Evolutionary conservation across 768 basidiomycete genomes (phyloP).

Genomic region (Phaffia australis): DNA sequence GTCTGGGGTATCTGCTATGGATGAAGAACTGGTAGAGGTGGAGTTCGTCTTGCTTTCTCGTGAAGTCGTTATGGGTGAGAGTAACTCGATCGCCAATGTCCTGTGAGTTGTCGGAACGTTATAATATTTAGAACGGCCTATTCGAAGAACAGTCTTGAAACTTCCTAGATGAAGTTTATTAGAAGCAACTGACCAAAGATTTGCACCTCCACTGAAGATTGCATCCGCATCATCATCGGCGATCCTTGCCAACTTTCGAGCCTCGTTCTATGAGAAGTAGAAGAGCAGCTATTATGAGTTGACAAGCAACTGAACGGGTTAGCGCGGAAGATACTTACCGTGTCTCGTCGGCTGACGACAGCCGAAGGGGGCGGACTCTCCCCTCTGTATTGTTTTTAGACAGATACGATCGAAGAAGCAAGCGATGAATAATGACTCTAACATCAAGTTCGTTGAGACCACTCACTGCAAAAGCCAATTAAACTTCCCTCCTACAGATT

Average conservation of each 20-base stretch:
- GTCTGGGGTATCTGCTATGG: no score
- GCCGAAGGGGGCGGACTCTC: slow-evolving; percentile 86
- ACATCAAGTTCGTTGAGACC: slow-evolving; percentile 41
- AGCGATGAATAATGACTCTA: background rate
- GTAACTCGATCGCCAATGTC: no score
- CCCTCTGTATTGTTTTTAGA: slow-evolving; percentile 30
- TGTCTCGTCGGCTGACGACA: slow-evolving; percentile 80
- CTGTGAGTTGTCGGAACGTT: no score
- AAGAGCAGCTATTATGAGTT: background rate
- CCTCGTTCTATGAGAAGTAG: slow-evolving; percentile 32
- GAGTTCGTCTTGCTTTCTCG: no score
- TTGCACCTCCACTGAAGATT: slow-evolving; percentile 31
- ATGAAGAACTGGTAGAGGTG: no score
- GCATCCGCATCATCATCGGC: slow-evolving; percentile 32
- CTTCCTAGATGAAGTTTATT: background rate
- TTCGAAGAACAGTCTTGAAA: no score
- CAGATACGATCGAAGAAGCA: background rate
- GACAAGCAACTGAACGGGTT: background rate
- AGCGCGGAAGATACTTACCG: slow-evolving; percentile 38
- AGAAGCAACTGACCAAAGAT: slow-evolving; percentile 32
- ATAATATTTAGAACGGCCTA: no score
- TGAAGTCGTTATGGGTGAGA: no score
- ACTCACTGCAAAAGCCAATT: slow-evolving; percentile 80
- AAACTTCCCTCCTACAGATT: slow-evolving; percentile 43
- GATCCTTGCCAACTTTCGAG: slow-evolving; percentile 35